Conservation (phyloP, 139 green algal genomes). For the Closterium sp. region DNA sequence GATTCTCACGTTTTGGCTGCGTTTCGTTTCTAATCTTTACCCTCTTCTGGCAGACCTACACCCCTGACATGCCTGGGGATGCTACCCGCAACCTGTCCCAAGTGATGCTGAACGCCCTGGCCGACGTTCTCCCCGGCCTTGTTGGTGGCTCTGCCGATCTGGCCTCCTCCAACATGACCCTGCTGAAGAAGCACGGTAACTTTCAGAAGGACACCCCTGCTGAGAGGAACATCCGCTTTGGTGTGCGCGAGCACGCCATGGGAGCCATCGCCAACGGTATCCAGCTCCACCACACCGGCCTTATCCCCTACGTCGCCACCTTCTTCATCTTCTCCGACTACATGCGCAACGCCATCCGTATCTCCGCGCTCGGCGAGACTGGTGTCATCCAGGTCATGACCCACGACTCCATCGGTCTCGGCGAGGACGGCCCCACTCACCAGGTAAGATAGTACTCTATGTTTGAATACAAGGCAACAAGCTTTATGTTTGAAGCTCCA, state of each 20-base stretch:
- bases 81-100: conserved; percentile 92
- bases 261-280: conserved; percentile 96
- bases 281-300: conserved; percentile 78
- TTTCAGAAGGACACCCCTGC: conserved; percentile 93
- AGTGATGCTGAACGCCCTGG: conserved; percentile 94
- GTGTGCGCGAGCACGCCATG: conserved; percentile 98
- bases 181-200: conserved; percentile 97
- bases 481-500: too few species aligned
- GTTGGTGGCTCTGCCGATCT: conserved; percentile 95
- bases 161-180: conserved; percentile 97
- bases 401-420: conserved; percentile 99
- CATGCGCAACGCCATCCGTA: conserved; percentile 95
- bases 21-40: neutral
- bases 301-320: conserved; percentile 97
- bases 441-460: conserved; percentile 25
- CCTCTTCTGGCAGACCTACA: conserved; percentile 54
- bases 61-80: conserved; percentile 87
- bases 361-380: conserved; percentile 86
- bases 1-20: neutral
- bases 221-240: conserved; percentile 96
- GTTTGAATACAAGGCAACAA: neutral
- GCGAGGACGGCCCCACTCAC: conserved; percentile 99
- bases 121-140: conserved; percentile 84
- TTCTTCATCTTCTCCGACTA: conserved; percentile 99
- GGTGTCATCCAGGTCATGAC: conserved; percentile 97